phyloP scores from a whole-genome alignment of 2,329 filamentous ascomycete genomes.

The Aspergillus terreus region DNA sequence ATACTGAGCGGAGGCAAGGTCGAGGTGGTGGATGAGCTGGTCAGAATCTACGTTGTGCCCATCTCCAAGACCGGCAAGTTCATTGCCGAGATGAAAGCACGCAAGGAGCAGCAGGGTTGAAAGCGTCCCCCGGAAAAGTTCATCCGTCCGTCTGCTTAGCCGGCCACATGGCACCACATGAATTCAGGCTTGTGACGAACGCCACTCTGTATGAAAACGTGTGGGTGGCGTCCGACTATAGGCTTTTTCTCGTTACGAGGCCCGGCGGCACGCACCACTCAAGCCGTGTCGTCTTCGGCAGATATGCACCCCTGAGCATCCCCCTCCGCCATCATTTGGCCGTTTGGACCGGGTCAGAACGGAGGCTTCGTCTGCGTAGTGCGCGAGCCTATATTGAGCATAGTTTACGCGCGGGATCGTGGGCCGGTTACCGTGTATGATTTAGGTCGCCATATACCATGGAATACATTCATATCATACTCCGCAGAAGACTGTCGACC shows the following conservation, averaged over 20 bases:
- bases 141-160: background rate
- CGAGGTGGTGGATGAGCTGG: slow-evolving; percentile 81
- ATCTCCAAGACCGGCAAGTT: slow-evolving; percentile 66
- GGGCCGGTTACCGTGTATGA: background rate
- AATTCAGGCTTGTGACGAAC: slow-evolving; percentile 1
- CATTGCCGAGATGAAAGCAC: slow-evolving; percentile 79
- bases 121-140: background rate
- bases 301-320: background rate
- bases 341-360: too few species aligned
- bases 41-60: slow-evolving; percentile 80
- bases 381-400: background rate
- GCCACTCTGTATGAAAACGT: background rate
- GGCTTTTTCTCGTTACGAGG: background rate
- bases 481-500: too few species aligned
- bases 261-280: background rate
- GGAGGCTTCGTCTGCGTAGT: background rate
- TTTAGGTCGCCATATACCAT: too few species aligned
- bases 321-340: background rate
- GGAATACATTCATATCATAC: too few species aligned
- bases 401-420: background rate
- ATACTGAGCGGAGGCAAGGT: slow-evolving; percentile 72
- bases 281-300: background rate
- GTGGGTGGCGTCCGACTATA: background rate
- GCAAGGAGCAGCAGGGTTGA: slow-evolving; percentile 46
- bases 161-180: background rate